These are phyloP conservation scores for Peterozyma xylosa DNA, from an alignment of 805 yeast species.

Conservation along the genomic window DNA sequence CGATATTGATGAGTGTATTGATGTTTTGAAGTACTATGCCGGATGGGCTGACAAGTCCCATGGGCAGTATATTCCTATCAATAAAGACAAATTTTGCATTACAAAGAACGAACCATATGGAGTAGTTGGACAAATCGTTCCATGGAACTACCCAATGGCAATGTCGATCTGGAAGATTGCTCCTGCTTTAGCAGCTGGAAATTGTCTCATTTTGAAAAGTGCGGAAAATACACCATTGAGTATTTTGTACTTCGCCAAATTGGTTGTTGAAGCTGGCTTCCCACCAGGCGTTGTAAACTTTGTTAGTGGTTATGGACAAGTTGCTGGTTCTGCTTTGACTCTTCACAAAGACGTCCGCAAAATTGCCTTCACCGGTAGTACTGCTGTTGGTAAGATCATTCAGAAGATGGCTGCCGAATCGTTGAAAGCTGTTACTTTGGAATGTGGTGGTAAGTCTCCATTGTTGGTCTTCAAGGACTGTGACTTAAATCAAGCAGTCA, in stretches of 20 bases:
- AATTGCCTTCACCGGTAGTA: constrained; percentile 51
- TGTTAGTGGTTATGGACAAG: constrained; percentile 34
- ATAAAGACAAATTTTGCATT: constrained; percentile 41
- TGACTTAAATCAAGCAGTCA: constrained; percentile 35
- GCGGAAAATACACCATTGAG: constrained; percentile 45
- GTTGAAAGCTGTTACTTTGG: constrained; percentile 41
- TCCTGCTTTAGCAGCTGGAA: constrained; percentile 39
- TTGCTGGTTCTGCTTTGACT: constrained; percentile 38
- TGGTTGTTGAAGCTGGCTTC: constrained; percentile 36
- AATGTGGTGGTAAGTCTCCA: constrained; percentile 49
- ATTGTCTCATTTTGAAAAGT: constrained; percentile 38
- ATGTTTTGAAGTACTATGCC: constrained; percentile 56
- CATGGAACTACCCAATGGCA: constrained; percentile 44
- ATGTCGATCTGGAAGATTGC: constrained; percentile 46
- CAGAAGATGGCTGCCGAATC: constrained; percentile 29
- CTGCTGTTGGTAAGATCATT: constrained; percentile 37
- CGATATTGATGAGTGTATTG: constrained; percentile 46
- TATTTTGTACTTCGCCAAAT: constrained; percentile 31
- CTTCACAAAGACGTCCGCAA: constrained; percentile 38
- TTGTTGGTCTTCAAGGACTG: constrained; percentile 40
- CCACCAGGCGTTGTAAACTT: constrained; percentile 46
- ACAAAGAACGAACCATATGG: constrained; percentile 47
- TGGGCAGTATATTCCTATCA: constrained; percentile 56
- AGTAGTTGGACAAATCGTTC: constrained; percentile 43
- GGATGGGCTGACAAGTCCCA: constrained; percentile 74